phyloP scores from a whole-genome alignment of 495 filamentous ascomycete genomes.

The Penicillium bovifimosum region DNA sequence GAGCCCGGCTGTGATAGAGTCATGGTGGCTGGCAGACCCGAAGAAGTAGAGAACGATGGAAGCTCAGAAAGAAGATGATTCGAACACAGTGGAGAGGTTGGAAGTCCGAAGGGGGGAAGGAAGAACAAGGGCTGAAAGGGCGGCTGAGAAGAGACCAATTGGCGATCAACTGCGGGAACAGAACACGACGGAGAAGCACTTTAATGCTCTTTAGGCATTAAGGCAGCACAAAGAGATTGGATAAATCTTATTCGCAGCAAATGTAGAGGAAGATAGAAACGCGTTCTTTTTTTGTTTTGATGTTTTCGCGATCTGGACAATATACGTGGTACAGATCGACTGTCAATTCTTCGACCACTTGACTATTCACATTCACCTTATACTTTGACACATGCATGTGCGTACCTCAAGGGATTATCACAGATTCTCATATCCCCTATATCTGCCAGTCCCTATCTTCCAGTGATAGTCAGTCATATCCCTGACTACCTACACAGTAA shows the following conservation, averaged over 20 bases:
- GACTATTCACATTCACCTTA: too few species aligned
- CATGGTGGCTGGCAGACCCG: conserved; percentile 24
- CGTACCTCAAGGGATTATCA: too few species aligned
- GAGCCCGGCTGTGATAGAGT: conserved; percentile 28
- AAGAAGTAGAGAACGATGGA: conserved; percentile 11
- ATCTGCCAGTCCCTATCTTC: too few species aligned
- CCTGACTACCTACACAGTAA: too few species aligned
- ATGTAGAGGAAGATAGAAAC: background rate
- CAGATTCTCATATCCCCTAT: too few species aligned
- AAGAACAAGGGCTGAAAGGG: too few species aligned
- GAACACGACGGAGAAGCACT: conserved; percentile 2
- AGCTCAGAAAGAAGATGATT: conserved; percentile 1
- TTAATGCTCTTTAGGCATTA: background rate
- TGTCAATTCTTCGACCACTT: too few species aligned
- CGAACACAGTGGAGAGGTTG: conserved; percentile 8
- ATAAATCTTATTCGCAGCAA: background rate
- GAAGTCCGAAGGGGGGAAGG: background rate
- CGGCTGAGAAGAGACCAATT: conserved; percentile 26
- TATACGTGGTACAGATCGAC: too few species aligned
- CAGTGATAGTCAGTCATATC: too few species aligned
- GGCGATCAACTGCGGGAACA: conserved; percentile 22
- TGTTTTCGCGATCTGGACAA: too few species aligned
- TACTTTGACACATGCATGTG: too few species aligned
- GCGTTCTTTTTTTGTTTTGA: too few species aligned
- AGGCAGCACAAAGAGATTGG: background rate